phyloP scores from a whole-genome alignment of 352 stramenopile species.

The Globisporangium camurandrum region DNA sequence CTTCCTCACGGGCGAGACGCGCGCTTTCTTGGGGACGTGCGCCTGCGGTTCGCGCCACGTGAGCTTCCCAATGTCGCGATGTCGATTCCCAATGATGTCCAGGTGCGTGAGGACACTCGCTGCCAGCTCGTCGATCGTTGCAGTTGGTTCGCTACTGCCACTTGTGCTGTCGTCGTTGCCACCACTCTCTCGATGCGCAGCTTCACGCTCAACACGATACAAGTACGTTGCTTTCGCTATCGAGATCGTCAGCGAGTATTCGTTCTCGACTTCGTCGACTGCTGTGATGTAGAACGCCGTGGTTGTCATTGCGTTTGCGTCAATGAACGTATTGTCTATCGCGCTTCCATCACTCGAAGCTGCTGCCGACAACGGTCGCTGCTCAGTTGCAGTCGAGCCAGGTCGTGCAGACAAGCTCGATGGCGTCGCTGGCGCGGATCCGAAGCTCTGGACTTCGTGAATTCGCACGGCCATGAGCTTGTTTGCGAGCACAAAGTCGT shows the following conservation, averaged over 20 bases:
- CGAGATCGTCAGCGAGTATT: slow-evolving; percentile 51
- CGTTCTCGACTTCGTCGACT: slow-evolving; percentile 61
- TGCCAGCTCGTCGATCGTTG: slow-evolving; percentile 26
- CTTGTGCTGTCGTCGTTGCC: too few relatives aligned
- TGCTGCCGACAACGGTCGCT: background rate
- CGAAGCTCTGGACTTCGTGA: slow-evolving; percentile 21
- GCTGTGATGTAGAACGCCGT: slow-evolving; percentile 39
- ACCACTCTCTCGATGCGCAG: background rate
- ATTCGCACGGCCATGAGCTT: slow-evolving; percentile 28
- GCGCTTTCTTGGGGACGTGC: slow-evolving; percentile 31
- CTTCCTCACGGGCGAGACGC: slow-evolving; percentile 21
- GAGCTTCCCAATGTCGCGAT: slow-evolving; percentile 54
- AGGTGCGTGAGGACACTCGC: slow-evolving; percentile 43
- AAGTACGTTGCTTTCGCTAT: slow-evolving; percentile 39
- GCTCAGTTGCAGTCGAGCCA: too few relatives aligned
- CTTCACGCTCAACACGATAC: slow-evolving; percentile 18
- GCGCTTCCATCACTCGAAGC: background rate
- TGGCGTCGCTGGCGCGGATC: background rate
- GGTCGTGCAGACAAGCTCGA: too few relatives aligned
- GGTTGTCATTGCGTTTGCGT: background rate
- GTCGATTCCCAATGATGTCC: slow-evolving; percentile 60
- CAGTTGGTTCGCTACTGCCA: background rate
- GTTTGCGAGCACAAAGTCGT: slow-evolving; percentile 23
- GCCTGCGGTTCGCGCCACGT: slow-evolving; percentile 39
- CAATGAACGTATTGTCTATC: background rate